Base-by-base conservation (phyloP, 805 yeast genomes). In the Candida awuae region DNA sequence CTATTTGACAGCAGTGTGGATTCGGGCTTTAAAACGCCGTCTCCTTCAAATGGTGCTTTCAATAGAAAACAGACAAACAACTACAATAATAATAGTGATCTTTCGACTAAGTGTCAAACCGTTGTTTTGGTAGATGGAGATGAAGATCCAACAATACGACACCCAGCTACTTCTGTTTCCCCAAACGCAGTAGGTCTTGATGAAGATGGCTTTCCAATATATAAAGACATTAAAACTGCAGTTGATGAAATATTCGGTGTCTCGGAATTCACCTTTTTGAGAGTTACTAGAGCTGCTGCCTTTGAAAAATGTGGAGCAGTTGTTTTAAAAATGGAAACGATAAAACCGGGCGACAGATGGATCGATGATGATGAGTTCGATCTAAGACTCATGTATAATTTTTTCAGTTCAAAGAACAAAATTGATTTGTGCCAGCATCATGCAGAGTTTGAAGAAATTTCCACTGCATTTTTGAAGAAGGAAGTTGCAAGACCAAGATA, bases 401-500 rank as follows among this genome's bases (percentile, higher is more conserved):
- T 41, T n/a, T 37, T 38, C 28, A 6, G 26, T 18, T 13, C n/a
- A 15, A 18, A 18, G 18, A 8, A 25, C 21, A 15, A 30, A 30
- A 23, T 27, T 30, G 14, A 17, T 15, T n/a, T 17, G 31, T 13
- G 22, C 22, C 23, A n/a, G 36, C 41, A 5, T 42, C 41, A 15
- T 31, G n/a, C 41, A 6, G 68, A 64, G 55, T 35, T 23, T 1
- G 73, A 70, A 34, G 56, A 62, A 23, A 72, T 76, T 2, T 59
- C 67, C 20, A 66, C 75, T 29, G 56, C 69, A 4, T 76, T 72
- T 49, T 56, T 77, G 35, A 77, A 77, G 54, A 73, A 73, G 43
- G 62, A 70, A 18, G 68, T 75, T 25, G 81, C 81, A 12, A 60
- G 80, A 47, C 83, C 83, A 10, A 55, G 83, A 25, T 77, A 77